These are phyloP conservation scores for Cyberlindnera mississippiensis DNA, from an alignment of 805 yeast species.

Conservation along the genomic window DNA sequence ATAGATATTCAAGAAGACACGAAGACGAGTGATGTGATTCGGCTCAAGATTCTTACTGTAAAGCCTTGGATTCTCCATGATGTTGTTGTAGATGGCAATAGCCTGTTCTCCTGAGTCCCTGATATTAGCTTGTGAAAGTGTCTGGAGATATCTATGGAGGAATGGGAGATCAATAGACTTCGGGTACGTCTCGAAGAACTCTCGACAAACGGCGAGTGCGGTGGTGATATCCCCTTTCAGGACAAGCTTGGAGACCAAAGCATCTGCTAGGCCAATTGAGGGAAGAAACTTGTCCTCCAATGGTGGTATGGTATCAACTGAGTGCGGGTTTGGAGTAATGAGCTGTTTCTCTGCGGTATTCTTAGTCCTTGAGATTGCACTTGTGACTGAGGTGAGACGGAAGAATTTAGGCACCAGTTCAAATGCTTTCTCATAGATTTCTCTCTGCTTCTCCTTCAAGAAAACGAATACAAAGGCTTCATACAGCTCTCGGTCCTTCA, in stretches of 20 bases:
- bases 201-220: constrained; percentile 12
- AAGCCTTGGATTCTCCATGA: constrained; percentile 6
- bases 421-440: constrained; percentile 20
- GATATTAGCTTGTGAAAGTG: constrained; percentile 1
- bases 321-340: too few species aligned
- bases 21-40: constrained; percentile 19
- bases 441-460: constrained; percentile 12
- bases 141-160: constrained; percentile 19
- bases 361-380: background rate
- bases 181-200: constrained; percentile 12
- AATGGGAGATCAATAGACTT: constrained; percentile 18
- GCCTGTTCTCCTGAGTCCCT: constrained; percentile 15
- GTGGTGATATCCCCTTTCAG: constrained; percentile 15
- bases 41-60: constrained; percentile 5
- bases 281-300: constrained; percentile 19
- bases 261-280: constrained; percentile 18
- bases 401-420: constrained; percentile 18
- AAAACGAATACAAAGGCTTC: constrained; percentile 20
- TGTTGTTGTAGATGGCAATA: constrained; percentile 16
- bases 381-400: constrained; percentile 9
- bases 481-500: constrained; percentile 18
- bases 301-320: constrained; percentile 1
- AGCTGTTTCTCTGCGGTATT: background rate
- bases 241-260: constrained; percentile 18
- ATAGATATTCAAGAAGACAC: constrained; percentile 24